These are phyloP conservation scores for Mucor circinelloides DNA, from an alignment of 371 early-diverging fungal genomes.

Conservation along the genomic window DNA sequence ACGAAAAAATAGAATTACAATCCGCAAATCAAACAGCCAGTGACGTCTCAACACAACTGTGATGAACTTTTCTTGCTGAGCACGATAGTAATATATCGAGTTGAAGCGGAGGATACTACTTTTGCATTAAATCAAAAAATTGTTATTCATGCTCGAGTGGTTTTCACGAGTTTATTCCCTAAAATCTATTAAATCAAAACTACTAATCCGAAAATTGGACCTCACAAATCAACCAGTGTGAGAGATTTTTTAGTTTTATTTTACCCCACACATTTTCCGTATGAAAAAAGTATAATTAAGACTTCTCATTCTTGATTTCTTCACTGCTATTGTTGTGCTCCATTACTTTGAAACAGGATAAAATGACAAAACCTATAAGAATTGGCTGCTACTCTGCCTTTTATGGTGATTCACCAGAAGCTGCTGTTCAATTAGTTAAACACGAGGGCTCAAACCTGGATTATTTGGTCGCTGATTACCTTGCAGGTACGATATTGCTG, in stretches of 20 bases:
- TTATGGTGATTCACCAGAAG: constrained; percentile 66
- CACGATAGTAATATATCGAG: background rate
- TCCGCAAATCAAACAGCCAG: background rate
- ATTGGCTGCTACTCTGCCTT: constrained; percentile 72
- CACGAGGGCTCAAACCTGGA: constrained; percentile 66
- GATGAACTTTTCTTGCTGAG: background rate
- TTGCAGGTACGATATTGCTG: constrained; percentile 42
- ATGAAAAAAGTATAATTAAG: background rate
- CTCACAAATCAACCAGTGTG: background rate
- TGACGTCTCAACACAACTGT: background rate
- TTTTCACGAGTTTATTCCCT: constrained; percentile 2
- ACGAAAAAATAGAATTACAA: background rate
- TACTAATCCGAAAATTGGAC: background rate
- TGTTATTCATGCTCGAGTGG: background rate
- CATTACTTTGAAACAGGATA: background rate
- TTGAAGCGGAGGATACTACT: background rate
- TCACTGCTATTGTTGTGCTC: background rate
- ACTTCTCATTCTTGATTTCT: background rate
- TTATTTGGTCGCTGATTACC: constrained; percentile 39
- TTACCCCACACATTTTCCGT: background rate
- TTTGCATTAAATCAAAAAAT: background rate
- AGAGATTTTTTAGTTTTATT: background rate
- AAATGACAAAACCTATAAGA: constrained; percentile 39
- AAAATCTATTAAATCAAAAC: background rate
- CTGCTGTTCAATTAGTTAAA: constrained; percentile 72